Conservation (phyloP, 108 stramenopile species). For the Pseudonitzschia multiseries region DNA sequence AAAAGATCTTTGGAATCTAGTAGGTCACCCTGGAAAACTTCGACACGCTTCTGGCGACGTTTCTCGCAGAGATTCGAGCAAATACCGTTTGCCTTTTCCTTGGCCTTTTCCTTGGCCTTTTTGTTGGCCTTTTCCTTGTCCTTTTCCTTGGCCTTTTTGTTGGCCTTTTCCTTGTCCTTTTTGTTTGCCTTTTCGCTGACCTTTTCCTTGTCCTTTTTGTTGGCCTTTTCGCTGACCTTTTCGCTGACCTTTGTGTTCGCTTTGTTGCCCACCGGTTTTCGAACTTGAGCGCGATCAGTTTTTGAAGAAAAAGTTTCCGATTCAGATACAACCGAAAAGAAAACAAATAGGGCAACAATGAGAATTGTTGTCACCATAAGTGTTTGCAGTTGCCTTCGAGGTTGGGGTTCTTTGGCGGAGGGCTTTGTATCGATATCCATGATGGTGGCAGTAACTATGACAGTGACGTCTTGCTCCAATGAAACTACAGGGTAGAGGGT, state of each 20-base stretch:
- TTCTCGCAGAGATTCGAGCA: neutral
- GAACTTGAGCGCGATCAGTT: neutral
- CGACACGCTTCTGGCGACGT: neutral
- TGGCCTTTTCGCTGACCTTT: too few relatives aligned
- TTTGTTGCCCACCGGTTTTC: neutral
- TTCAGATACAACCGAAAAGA: conserved; percentile 6
- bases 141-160: too few relatives aligned
- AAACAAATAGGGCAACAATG: neutral
- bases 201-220: too few relatives aligned
- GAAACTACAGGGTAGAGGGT: neutral
- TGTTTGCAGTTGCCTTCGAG: neutral
- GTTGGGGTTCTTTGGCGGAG: neutral
- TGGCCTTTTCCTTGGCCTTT: too few relatives aligned
- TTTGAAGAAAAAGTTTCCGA: conserved; percentile 1
- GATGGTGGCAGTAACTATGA: neutral
- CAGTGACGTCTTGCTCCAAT: neutral
- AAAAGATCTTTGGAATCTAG: conserved; percentile 14
- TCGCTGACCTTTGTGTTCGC: too few relatives aligned
- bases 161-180: too few relatives aligned
- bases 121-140: too few relatives aligned
- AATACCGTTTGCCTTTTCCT: neutral
- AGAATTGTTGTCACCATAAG: neutral
- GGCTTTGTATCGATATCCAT: neutral
- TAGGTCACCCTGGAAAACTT: conserved; percentile 24
- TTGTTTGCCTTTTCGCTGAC: too few relatives aligned